Percentiles rank a stretch among this genome's conserved stretches.
Conservation (phyloP, 306 rosid species). For the Vachellia collinsii region DNA sequence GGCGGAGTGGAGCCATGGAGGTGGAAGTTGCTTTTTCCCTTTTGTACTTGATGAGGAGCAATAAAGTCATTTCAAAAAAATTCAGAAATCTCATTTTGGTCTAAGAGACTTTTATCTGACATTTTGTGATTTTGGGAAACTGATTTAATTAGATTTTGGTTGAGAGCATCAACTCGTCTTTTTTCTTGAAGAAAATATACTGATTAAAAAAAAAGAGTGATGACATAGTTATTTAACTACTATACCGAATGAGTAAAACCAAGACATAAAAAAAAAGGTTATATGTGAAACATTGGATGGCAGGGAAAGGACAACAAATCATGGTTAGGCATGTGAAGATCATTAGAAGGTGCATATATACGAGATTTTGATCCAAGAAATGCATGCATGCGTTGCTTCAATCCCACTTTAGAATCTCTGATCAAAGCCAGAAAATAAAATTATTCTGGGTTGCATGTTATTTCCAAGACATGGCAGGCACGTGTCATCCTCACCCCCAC, state of each 20-base stretch:
- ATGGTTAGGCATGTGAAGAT: conserved; percentile 45
- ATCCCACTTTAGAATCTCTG: background rate
- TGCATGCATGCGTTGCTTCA: background rate
- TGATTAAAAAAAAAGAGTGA: no score
- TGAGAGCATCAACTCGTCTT: no score
- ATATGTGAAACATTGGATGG: conserved; percentile 6
- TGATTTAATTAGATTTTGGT: no score
- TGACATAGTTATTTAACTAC: no score
- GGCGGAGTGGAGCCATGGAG: background rate
- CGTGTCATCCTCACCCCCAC: conserved; percentile 42
- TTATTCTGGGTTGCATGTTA: conserved; percentile 17
- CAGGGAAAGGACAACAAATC: conserved; percentile 36
- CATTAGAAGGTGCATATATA: conserved; percentile 33
- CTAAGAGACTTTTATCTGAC: background rate
- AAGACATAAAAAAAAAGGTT: background rate
- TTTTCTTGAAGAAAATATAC: no score
- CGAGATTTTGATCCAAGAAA: conserved; percentile 32
- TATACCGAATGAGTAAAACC: no score
- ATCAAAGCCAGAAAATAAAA: background rate
- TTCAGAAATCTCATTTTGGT: background rate
- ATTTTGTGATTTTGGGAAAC: background rate
- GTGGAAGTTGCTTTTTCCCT: background rate
- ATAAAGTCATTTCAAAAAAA: no score
- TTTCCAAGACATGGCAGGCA: conserved; percentile 36
- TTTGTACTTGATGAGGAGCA: background rate